Conservation (phyloP, 192 early-diverging fungal species). For the Cetraspora pellucida region DNA sequence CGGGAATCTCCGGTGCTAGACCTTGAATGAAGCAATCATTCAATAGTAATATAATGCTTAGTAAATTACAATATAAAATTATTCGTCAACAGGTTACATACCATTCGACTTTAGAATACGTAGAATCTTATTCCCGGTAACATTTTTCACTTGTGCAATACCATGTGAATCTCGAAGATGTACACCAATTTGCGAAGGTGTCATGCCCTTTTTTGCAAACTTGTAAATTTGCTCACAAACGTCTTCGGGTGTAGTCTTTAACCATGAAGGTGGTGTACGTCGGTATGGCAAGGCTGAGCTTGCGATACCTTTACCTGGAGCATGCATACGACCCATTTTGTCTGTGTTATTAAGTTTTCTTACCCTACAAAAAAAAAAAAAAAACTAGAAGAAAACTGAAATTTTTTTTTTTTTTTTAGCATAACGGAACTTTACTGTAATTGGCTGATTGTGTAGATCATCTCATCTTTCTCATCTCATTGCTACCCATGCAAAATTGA, state of each 20-base stretch:
- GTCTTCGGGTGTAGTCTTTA: constrained; percentile 96
- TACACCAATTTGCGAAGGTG: constrained; percentile 98
- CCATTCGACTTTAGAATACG: constrained; percentile 98
- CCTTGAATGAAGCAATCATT: constrained; percentile 12
- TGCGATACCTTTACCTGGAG: constrained; percentile 97
- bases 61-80: background rate
- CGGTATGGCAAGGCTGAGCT: constrained; percentile 93
- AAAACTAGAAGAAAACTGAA: no score
- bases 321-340: constrained; percentile 95
- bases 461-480: no score
- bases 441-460: no score
- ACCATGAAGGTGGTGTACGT: constrained; percentile 95
- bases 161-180: constrained; percentile 96
- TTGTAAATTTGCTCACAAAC: constrained; percentile 99
- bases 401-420: no score
- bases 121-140: constrained; percentile 99
- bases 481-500: no score
- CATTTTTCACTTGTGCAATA: constrained; percentile 92
- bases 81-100: constrained; percentile 18
- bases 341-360: constrained; percentile 33
- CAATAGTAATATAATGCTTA: background rate
- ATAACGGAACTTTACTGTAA: no score
- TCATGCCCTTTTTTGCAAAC: constrained; percentile 98
- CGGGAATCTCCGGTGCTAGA: constrained; percentile 92
- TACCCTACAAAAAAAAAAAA: constrained; percentile 15